Base-by-base conservation (phyloP, 1,284 basidiomycete genomes). In the Leccinum angustisporum region DNA sequence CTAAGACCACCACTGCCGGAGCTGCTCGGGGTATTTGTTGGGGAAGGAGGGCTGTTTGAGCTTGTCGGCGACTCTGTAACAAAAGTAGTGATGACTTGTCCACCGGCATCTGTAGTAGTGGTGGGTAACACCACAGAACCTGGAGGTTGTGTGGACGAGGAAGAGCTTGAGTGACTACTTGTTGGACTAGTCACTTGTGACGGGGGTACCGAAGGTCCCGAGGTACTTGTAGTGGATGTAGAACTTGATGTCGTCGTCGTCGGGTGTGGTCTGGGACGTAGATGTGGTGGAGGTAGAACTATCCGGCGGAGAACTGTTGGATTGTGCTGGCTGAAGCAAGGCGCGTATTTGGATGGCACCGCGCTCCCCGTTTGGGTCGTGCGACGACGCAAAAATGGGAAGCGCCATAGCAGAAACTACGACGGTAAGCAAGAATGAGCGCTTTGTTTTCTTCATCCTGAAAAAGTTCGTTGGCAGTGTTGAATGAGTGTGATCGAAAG, bases 1-100 rank as follows among this genome's bases (percentile, higher is more conserved):
- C 84, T 74, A 25, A 91, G 72, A 52, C 48, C 48, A 5, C 69
- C 65, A 52, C 64, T 36, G 7, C 60, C 9, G 6, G 70, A 63
- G 57, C 27, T 43, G 18, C 8, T 16, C 16, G 71, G 50, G 25
- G 65, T 1, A 18, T 3, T 4, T 14, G 72, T 65, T 31, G 54
- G 51, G 25, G 74, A 63, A 40, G 76, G 53, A 31, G 52, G 1
- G 3, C 63, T 3, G 14, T 40, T 62, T 6, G 70, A 25, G 5
- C 53, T 18, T 4, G 66, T 31, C 8, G 66, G 48, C 2, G 68
- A 21, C 16, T 62, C 16, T 13, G 66, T 25, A 30, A 70, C 3
- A 6, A 33, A 36, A 52, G 62, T 68, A 18, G 70, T 73, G n/a
- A 73, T 0, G 4, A 57, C 5, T 36, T 71, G 54, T 31, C 75